Evolutionary conservation across 495 filamentous ascomycete genomes (phyloP).

Genomic region (Arthonia radiata): DNA sequence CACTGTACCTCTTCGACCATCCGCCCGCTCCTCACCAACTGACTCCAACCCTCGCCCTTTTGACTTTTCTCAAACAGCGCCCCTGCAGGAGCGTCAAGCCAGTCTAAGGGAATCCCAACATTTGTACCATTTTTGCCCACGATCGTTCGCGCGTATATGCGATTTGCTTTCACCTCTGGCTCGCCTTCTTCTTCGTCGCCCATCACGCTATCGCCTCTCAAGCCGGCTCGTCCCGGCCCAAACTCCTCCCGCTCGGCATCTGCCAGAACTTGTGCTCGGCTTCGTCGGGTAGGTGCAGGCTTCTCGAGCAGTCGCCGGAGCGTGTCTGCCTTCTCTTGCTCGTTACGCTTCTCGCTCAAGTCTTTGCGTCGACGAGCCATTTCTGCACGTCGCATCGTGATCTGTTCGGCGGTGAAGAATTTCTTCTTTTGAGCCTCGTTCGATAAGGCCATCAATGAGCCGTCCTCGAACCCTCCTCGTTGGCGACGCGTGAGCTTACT

Average conservation of each 20-base stretch:
- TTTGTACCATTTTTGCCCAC: slow-evolving; percentile 41
- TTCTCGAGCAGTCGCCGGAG: slow-evolving; percentile 94
- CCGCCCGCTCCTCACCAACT: background rate
- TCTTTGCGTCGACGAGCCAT: slow-evolving; percentile 92
- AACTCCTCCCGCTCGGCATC: background rate
- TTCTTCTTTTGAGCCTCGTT: slow-evolving; percentile 92
- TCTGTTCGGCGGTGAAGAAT: slow-evolving; percentile 74
- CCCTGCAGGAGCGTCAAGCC: slow-evolving; percentile 45
- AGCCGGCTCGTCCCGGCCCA: slow-evolving; percentile 5
- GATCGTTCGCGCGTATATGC: slow-evolving; percentile 55
- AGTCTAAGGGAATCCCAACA: slow-evolving; percentile 59
- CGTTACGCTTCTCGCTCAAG: slow-evolving; percentile 90
- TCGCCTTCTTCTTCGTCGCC: slow-evolving; percentile 18
- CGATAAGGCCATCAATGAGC: slow-evolving; percentile 61
- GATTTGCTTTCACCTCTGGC: slow-evolving; percentile 26
- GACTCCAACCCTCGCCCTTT: background rate
- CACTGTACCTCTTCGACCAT: slow-evolving; percentile 3
- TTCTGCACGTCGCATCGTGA: slow-evolving; percentile 81
- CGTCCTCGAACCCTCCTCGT: slow-evolving; percentile 38
- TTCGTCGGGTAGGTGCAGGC: slow-evolving; percentile 65
- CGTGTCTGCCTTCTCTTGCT: slow-evolving; percentile 98
- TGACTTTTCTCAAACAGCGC: slow-evolving; percentile 24
- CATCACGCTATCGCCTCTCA: slow-evolving; percentile 34
- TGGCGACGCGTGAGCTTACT: slow-evolving; percentile 79
- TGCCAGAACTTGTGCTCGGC: slow-evolving; percentile 8